Evolutionary conservation across 129 eudicot genomes (phyloP).

Genomic region (Glebionis coronaria): DNA sequence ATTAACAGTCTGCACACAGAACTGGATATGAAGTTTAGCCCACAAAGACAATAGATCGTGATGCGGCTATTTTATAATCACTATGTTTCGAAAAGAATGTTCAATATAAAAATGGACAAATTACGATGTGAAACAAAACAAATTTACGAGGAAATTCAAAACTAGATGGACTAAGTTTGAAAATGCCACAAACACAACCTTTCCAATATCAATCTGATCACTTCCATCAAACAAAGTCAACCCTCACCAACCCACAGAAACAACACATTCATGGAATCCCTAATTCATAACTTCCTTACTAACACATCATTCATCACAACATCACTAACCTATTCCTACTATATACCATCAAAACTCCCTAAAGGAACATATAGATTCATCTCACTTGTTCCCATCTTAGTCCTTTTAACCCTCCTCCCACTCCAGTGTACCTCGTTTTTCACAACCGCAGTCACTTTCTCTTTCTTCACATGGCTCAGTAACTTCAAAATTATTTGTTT

Average conservation of each 20-base stretch:
- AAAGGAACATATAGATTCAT: slow-evolving; percentile 44
- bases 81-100: too few species aligned
- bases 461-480: slow-evolving; percentile 50
- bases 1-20: too few species aligned
- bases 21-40: too few species aligned
- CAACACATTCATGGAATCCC: slow-evolving; percentile 23
- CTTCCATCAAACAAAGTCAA: background rate
- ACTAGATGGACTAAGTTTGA: background rate
- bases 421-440: slow-evolving; percentile 30
- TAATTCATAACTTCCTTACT: slow-evolving; percentile 8
- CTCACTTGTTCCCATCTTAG: slow-evolving; percentile 46
- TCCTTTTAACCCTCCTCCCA: slow-evolving; percentile 43
- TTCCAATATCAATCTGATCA: background rate
- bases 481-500: slow-evolving; percentile 47
- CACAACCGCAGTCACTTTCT: slow-evolving; percentile 37
- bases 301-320: background rate
- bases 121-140: too few species aligned
- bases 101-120: too few species aligned
- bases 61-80: too few species aligned
- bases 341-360: slow-evolving; percentile 41
- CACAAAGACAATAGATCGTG: too few species aligned
- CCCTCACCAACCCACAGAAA: background rate
- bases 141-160: too few species aligned
- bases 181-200: slow-evolving; percentile 7
- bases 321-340: slow-evolving; percentile 48